Evolutionary conservation across 2,329 filamentous ascomycete species (phyloP), one percentile per base, ranked within the genome.

Genomic region (Apiospora koreana): DNA sequence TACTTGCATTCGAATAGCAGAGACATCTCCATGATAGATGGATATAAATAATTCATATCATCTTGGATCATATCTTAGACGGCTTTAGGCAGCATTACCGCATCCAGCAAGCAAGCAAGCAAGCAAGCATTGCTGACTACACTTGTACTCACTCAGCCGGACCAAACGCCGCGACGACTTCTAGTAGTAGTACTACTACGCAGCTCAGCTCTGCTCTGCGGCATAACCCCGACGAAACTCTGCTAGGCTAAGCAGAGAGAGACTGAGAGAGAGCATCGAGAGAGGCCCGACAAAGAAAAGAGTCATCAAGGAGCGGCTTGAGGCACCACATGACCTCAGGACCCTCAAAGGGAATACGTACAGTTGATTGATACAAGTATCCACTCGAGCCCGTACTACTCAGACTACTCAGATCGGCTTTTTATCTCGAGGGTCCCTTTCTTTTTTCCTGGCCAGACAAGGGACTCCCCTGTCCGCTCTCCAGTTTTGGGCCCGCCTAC

Each of bases 191-290:
- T 54, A 21, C 25, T 1, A 31, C 25, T 31, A 54, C 46, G 14
- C 14, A 16, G 31, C 50, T n/a, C n/a, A 25, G n/a, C n/a, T n/a
- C n/a, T n/a, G n/a, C n/a, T n/a, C n/a, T n/a, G n/a, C 50, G 50
- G 50, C 50, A 62, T 38, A 62, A 62, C 54, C 54, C 54, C 54
- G 54, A 62, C 54, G 54, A 62, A n/a, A 62, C 54, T 38, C 16
- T n/a, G 54, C 54, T 62, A 38, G 31, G 31, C 18, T n/a, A 4
- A n/a, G 18, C 28, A 10, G 7, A 16, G 42, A n/a, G 3, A 41
- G 38, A 41, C 9, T 12, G 38, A 16, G 45, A 25, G 23, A 25
- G 46, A 45, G 43, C 2, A 46, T 18, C 43, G 18, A 18, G 25
- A 54, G 48, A 54, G 48, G 50, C 50, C 50, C 16, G 54, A 62